Evolutionary conservation across 306 rosid species (phyloP).

Genomic region (Ziziphus jujuba): DNA sequence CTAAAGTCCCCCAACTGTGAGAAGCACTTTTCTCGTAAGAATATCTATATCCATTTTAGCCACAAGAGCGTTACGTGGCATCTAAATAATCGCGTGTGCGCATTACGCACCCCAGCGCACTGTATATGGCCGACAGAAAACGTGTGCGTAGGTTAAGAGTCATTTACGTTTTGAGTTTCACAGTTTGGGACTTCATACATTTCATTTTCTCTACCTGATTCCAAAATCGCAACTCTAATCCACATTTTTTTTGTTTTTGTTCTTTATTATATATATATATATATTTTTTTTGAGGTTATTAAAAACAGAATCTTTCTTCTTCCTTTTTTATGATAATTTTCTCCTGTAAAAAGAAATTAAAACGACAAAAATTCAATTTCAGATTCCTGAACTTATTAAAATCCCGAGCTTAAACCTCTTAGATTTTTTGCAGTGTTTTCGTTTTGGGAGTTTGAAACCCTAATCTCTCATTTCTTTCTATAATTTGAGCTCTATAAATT

Average conservation of each 20-base stretch:
- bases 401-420: neutral
- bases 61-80: conserved; percentile 6
- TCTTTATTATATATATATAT: too few species aligned
- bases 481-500: neutral
- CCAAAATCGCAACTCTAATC: conserved; percentile 8
- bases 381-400: neutral
- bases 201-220: neutral
- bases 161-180: too few species aligned
- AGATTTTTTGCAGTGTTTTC: neutral
- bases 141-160: too few species aligned
- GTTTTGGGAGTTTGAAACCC: neutral
- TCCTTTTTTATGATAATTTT: neutral
- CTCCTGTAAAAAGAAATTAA: neutral
- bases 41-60: conserved; percentile 1
- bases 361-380: neutral
- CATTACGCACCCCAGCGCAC: conserved; percentile 8
- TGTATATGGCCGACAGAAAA: too few species aligned
- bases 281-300: neutral
- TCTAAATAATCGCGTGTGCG: conserved; percentile 5
- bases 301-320: neutral
- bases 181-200: neutral
- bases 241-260: neutral
- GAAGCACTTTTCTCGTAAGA: neutral
- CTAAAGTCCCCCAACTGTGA: neutral
- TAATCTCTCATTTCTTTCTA: neutral